Base-by-base conservation (phyloP, 331 rosid genomes). In the Quercus tomentella region DNA sequence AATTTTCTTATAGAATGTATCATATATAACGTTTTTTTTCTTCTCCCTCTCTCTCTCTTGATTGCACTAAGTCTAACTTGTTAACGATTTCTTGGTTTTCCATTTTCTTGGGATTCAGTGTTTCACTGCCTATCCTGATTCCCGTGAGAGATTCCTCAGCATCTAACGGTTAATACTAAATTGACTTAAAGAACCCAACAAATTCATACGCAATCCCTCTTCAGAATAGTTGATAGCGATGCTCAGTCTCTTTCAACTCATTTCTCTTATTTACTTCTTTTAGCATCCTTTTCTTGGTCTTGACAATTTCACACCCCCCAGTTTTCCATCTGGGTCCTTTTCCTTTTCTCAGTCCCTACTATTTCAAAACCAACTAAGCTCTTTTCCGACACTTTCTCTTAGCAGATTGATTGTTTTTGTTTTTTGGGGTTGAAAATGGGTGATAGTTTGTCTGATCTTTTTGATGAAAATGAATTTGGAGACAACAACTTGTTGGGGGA, bases 221-320 rank as follows among this genome's bases (percentile, higher is more conserved):
- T 30, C 26, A 65, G 83, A 79, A 54, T 51, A 70, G 61, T 56
- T 85, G 91, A 90, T 84, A 88, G 85, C 25, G 90, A 89, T 84
- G 87, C 83, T 79, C 73, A 82, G 89, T 91, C 97, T 76, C 88
- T 70, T 76, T 90, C 91, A 86, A 56, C 80, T 61, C 73, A 83
- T 17, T 65, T 69, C 82, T 81, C 80, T 52, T 77, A 82, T 87
- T 88, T 82, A 75, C 88, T 76, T 65, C 22, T 52, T 52, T 78
- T 70, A 70, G 21, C 33, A 49, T 56, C 4, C 77, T 83, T 80
- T 80, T 73, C 87, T 74, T 79, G 81, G 83, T 85, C 84, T 81
- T 74, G 81, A 81, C 88, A 84, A 49, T 43, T 75, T 81, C 75
- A 45, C 23, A 28, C 70, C 31, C 55, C 69, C 61, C 77, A 77